A percentile compares a stretch with the other conserved stretches of the same genome.
Conservation (phyloP, 305 asterid genomes). For the Plantago rigida region DNA sequence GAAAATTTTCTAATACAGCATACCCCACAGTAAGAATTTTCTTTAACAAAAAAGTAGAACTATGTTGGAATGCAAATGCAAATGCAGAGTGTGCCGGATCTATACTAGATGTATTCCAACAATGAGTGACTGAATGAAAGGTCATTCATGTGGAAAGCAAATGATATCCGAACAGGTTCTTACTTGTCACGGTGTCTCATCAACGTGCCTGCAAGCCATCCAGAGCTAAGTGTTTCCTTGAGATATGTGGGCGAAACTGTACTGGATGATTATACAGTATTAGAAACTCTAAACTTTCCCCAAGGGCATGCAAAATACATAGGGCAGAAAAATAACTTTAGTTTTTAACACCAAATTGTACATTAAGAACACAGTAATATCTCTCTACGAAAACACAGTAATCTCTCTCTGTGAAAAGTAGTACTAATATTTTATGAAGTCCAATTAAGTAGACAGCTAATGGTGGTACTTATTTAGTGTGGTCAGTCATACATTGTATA, state of each 20-base stretch:
- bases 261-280: constrained; percentile 39
- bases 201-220: constrained; percentile 79
- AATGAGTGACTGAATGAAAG: no score
- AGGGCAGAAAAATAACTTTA: neutral
- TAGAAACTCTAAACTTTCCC: constrained; percentile 24
- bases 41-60: neutral
- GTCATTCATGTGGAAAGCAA: neutral
- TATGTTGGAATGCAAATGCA: neutral
- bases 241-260: constrained; percentile 85
- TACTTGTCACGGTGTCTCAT: constrained; percentile 64
- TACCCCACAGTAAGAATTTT: constrained; percentile 12
- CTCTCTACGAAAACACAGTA: no score
- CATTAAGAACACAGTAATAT: constrained; percentile 3
- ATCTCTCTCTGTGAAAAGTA: no score
- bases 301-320: constrained; percentile 1
- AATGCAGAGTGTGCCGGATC: neutral
- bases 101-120: neutral
- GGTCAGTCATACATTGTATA: neutral
- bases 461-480: neutral
- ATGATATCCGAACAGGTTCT: constrained; percentile 26
- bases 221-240: constrained; percentile 78
- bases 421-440: neutral
- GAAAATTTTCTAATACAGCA: neutral
- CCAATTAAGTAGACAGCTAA: constrained; percentile 7
- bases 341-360: constrained; percentile 7